These are phyloP conservation scores for Fusarium armeniacum DNA, from an alignment of 2,329 filamentous ascomycete genomes.

Conservation along the genomic window DNA sequence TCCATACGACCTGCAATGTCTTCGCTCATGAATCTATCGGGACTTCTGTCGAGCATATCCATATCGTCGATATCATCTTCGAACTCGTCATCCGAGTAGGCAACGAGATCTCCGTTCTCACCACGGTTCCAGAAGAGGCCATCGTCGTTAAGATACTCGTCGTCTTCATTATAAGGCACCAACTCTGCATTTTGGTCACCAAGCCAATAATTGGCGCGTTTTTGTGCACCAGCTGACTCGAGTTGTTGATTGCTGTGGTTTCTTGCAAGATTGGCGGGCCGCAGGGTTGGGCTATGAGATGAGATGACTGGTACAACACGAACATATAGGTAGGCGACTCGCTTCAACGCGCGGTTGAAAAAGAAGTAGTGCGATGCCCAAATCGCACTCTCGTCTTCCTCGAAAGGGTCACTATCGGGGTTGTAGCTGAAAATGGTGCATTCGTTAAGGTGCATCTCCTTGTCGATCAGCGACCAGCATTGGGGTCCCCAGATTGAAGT, in stretches of 20 bases:
- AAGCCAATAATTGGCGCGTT: conserved; percentile 91
- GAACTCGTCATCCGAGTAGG: conserved; percentile 66
- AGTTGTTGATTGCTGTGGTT: conserved; percentile 48
- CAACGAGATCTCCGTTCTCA: conserved; percentile 69
- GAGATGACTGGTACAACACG: conserved; percentile 86
- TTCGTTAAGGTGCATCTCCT: conserved; percentile 91
- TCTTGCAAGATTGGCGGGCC: conserved; percentile 52
- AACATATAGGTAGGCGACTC: conserved; percentile 93
- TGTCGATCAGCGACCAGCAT: conserved; percentile 93
- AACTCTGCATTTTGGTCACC: conserved; percentile 71
- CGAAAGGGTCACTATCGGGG: conserved; percentile 90
- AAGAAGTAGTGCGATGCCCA: conserved; percentile 99
- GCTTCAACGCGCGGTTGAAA: conserved; percentile 92
- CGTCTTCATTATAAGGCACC: conserved; percentile 60
- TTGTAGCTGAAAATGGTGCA: conserved; percentile 92
- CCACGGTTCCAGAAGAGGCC: conserved; percentile 70
- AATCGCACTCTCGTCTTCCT: conserved; percentile 91
- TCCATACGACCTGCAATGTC: conserved; percentile 75
- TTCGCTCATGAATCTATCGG: conserved; percentile 71
- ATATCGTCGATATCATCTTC: conserved; percentile 63
- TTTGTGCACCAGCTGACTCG: conserved; percentile 61
- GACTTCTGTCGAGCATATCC: conserved; percentile 57
- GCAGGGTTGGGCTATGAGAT: conserved; percentile 68
- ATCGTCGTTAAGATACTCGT: conserved; percentile 65
- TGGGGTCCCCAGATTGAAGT: conserved; percentile 84